Base-by-base conservation (phyloP, 441 rosid species). In the California macrophylla region DNA sequence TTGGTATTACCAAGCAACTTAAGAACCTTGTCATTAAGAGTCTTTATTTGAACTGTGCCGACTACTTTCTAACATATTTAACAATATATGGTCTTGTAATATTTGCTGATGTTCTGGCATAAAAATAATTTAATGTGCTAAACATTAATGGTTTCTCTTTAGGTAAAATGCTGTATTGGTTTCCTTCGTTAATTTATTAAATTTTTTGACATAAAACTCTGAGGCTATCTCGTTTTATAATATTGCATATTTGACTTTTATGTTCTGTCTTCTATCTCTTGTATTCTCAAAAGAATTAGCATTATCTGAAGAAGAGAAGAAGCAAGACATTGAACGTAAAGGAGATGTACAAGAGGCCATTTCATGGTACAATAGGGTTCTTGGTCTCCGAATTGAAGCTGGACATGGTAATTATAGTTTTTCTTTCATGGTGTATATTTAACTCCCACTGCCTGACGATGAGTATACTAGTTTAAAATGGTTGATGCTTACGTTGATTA, bases 311-410 rank as follows among this genome's bases (percentile, higher is more conserved):
- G 26, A 21, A 24, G 12, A 24, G 66, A 26, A n/a, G n/a, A 62
- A 62, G 6, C 32, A 13, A 25, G 16, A 62, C 66, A 25, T 62
- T 15, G 18, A 62, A 23, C 18, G 66, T 13, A 26, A 62, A 3
- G 66, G 26, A 24, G 66, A 26, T 26, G 28, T 29, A 26, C 36
- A 26, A 62, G 66, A 26, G 66, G 66, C 66, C 32, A 28, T 62
- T 62, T 62, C 66, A 62, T 62, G 66, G 66, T 62, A 62, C 66
- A 62, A 26, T 29, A 62, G 66, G 66, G 66, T 28, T 24, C 66
- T 62, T 25, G 32, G 34, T 26, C 32, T 62, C 34, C 38, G 38
- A 6, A 63, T 63, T 29, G 66, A 63, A 63, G 66, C 20, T 12
- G 66, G 66, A 12, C 66, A 63, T 28, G 66, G 66, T 63, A 63